Conservation (phyloP, 805 yeast genomes). For the Maudiozyma bulderi region DNA sequence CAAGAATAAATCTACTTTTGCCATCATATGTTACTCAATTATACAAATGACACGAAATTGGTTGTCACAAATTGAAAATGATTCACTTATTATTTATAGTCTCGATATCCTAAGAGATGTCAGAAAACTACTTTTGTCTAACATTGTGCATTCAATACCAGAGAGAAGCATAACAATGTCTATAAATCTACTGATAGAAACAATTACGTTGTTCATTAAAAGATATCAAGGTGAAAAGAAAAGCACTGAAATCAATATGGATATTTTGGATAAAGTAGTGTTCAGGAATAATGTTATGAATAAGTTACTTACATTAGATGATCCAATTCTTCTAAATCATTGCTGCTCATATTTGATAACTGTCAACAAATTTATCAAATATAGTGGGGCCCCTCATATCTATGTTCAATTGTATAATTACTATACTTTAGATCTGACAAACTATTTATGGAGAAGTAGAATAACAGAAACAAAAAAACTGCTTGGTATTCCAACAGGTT, state of each 20-base stretch:
- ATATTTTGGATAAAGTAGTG: slow-evolving; percentile 9
- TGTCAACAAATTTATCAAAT: slow-evolving; percentile 8
- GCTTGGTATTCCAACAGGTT: slow-evolving; percentile 18
- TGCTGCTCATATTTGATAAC: slow-evolving; percentile 17
- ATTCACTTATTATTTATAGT: neutral
- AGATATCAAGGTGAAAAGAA: neutral
- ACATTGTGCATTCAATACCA: slow-evolving; percentile 7
- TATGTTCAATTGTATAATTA: slow-evolving; percentile 18
- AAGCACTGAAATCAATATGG: neutral
- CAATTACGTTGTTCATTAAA: slow-evolving; percentile 1
- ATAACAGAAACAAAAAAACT: slow-evolving; percentile 10
- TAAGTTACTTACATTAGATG: slow-evolving; percentile 14
- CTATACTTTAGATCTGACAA: slow-evolving; percentile 21
- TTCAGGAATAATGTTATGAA: slow-evolving; percentile 10
- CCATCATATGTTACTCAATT: slow-evolving; percentile 6
- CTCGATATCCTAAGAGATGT: slow-evolving; percentile 11
- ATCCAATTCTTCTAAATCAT: slow-evolving; percentile 16
- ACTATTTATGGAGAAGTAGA: slow-evolving; percentile 26
- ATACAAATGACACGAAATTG: slow-evolving; percentile 11
- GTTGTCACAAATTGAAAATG: slow-evolving; percentile 2
- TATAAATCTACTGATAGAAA: slow-evolving; percentile 6
- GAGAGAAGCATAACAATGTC: slow-evolving; percentile 10
- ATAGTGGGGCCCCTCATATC: slow-evolving; percentile 8
- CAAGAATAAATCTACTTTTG: slow-evolving; percentile 3
- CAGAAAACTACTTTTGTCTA: slow-evolving; percentile 8